Conservation (phyloP, 108 stramenopile genomes). For the Chaetoceros muelleri region DNA sequence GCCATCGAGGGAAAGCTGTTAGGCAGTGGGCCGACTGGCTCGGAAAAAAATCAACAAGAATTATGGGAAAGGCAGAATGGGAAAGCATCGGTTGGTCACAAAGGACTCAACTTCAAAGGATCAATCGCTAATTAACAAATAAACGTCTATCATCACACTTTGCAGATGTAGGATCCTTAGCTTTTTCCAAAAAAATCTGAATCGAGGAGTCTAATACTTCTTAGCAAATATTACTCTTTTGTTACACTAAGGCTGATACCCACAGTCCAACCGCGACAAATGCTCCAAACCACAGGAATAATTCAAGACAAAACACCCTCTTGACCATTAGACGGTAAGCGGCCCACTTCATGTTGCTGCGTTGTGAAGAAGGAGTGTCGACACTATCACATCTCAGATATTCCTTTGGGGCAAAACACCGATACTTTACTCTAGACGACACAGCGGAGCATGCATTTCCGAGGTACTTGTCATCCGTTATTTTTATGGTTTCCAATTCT, state of each 20-base stretch:
- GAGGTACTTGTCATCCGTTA: slow-evolving; percentile 31
- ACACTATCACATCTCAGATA: too few species aligned
- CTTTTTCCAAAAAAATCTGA: too few species aligned
- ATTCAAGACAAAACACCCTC: neutral
- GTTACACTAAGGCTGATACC: neutral
- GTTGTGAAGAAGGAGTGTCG: neutral
- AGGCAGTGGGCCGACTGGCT: slow-evolving; percentile 74
- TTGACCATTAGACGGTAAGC: neutral
- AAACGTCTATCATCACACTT: too few species aligned
- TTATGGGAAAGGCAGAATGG: slow-evolving; percentile 70
- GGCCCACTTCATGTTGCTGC: neutral
- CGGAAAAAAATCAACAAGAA: slow-evolving; percentile 48
- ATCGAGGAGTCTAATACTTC: too few species aligned
- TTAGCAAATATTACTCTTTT: too few species aligned
- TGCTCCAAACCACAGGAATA: neutral
- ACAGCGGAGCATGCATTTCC: neutral
- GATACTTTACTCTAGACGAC: neutral
- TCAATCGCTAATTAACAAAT: slow-evolving; percentile 43
- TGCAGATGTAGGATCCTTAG: too few species aligned
- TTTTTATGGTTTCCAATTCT: slow-evolving; percentile 67
- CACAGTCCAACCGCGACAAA: neutral
- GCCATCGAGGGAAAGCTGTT: slow-evolving; percentile 84
- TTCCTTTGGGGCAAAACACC: neutral
- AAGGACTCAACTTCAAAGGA: slow-evolving; percentile 74
- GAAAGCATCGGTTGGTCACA: slow-evolving; percentile 62